Conservation (phyloP, 73 alveolate species). For the Diophrys appendiculata region DNA sequence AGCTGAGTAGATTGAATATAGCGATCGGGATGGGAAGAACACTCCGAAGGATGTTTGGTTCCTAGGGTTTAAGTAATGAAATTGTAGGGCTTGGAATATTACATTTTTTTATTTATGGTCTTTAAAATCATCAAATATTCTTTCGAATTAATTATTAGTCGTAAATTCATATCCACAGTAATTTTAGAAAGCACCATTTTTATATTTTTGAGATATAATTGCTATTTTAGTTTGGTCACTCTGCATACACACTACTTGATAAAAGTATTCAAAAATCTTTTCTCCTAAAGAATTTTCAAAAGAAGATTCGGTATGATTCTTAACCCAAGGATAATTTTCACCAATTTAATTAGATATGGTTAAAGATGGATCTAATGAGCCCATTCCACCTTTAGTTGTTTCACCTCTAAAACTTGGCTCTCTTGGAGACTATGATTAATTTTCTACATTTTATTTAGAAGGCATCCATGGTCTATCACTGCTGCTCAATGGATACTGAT, state of each 20-base stretch:
- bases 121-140: no score
- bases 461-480: background rate
- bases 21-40: background rate
- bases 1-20: background rate
- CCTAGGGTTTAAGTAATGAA: background rate
- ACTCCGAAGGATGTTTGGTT: background rate
- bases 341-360: no score
- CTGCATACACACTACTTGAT: background rate
- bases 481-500: background rate
- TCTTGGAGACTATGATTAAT: no score
- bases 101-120: background rate
- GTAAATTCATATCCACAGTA: background rate
- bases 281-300: no score
- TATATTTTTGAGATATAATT: background rate
- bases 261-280: no score
- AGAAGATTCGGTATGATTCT: no score
- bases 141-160: background rate
- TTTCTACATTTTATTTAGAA: background rate
- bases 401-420: no score
- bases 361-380: no score
- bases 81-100: background rate
- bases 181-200: background rate
- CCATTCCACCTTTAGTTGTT: no score
- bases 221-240: background rate
- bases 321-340: no score